These are phyloP conservation scores for Rhizophora apiculata DNA, from an alignment of 345 rosid species.

Conservation along the genomic window DNA sequence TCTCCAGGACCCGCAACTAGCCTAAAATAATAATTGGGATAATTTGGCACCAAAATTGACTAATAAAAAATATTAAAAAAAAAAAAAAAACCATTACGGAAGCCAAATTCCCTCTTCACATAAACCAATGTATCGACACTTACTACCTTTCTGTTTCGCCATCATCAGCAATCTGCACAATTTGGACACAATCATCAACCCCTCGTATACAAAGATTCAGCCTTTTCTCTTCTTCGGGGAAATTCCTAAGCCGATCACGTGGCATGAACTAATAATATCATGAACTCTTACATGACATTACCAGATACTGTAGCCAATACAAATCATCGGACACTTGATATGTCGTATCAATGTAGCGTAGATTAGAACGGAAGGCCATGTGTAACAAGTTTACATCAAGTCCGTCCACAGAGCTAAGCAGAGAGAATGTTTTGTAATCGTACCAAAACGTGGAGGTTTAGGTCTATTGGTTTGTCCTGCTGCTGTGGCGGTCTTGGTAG, in stretches of 20 bases:
- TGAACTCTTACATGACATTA: too few relatives aligned
- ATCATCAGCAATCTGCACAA: conserved; percentile 80
- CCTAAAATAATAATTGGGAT: conserved; percentile 63
- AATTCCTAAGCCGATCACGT: conserved; percentile 44
- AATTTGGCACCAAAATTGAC: conserved; percentile 54
- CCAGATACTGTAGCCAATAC: too few relatives aligned
- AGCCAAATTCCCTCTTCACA: conserved; percentile 87
- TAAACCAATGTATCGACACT: conserved; percentile 63
- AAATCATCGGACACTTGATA: too few relatives aligned
- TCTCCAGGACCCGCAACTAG: conserved; percentile 52
- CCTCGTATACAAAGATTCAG: conserved; percentile 43
- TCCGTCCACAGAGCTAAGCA: too few relatives aligned
- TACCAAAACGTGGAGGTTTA: too few relatives aligned
- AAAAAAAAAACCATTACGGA: conserved; percentile 58
- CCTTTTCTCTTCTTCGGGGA: conserved; percentile 62
- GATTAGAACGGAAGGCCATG: too few relatives aligned
- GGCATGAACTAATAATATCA: conserved; percentile 1
- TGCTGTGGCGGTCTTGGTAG: too few relatives aligned
- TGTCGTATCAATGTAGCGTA: too few relatives aligned
- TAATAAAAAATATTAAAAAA: conserved; percentile 10
- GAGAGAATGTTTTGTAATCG: too few relatives aligned
- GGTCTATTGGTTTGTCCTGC: too few relatives aligned
- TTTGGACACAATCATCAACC: conserved; percentile 50
- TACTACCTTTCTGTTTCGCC: conserved; percentile 53
- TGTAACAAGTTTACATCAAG: too few relatives aligned